Base-by-base conservation (phyloP, 108 stramenopile species). In the Stephanodiscus minutulus region DNA sequence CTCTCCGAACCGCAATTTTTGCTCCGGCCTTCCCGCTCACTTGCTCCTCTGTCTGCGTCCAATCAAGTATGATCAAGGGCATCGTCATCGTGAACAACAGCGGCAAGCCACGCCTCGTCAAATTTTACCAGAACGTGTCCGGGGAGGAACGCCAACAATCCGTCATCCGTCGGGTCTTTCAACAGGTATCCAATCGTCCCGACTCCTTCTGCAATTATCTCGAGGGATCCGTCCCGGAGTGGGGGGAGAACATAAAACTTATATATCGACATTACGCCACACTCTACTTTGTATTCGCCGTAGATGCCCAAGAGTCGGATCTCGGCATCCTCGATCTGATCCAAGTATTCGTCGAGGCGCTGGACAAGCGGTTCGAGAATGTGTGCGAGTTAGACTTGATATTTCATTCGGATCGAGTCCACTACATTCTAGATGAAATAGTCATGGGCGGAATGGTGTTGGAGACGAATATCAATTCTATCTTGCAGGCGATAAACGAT, bases 371-470 rank as follows among this genome's bases (percentile, higher is more conserved):
- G 76, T 99, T 99, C 84, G 97, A 98, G 77, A 98, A 98, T 86
- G 99, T 99, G 0, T 99, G 99, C 77, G 99, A 99, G 83, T 80
- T 99, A 70, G 98, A 99, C 73, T 86, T 99, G 22, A 99, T 99
- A 61, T 99, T 99, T 74, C 98, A 98, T 81, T 93, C 93, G 33
- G 98, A 99, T 87, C 83, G 92, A 54, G 89, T 93, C 1, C 91
- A 95, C 70, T 96, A 93, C 57, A 68, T 93, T 21, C 69, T 94
- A 70, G 96, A 96, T 76, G 99, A 99, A 69, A 98, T 99, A 54
- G 98, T 99, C 28, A 99, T 99, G 98, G 99, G 96, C 17, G 98
- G 99, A 18, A 98, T 99, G 98, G 99, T 99, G 20, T 78, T 99
- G 63, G 99, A 99, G 74, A 99, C 98, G 17, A 98, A 98, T 82